A percentile compares a stretch with the other conserved stretches of the same genome.
Conservation (phyloP, 1,139 yeast genomes). For the Saccharomyces uvarum region DNA sequence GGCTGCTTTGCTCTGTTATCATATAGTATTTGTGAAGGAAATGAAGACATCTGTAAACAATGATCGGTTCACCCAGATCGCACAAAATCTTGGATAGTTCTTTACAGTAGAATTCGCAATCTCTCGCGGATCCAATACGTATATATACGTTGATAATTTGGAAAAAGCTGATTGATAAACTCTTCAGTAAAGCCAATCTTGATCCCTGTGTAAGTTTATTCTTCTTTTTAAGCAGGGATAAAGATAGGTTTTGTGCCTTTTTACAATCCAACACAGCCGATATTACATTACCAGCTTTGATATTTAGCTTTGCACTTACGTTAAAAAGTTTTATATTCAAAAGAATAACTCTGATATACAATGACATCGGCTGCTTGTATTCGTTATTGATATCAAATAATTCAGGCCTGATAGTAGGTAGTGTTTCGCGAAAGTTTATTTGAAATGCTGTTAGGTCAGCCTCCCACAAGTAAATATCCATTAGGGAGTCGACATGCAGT, state of each 20-base stretch:
- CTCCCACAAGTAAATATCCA: conserved; percentile 11
- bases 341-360: conserved; percentile 23
- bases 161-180: conserved; percentile 35
- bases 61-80: conserved; percentile 29
- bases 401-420: conserved; percentile 16
- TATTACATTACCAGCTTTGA: conserved; percentile 15
- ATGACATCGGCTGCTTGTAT: conserved; percentile 14
- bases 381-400: conserved; percentile 24
- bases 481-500: conserved; percentile 6
- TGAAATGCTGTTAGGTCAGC: conserved; percentile 14
- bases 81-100: conserved; percentile 40
- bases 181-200: conserved; percentile 35
- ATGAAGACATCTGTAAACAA: conserved; percentile 23
- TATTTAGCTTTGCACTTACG: conserved; percentile 21
- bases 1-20: conserved; percentile 15
- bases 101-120: conserved; percentile 41
- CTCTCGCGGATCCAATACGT: conserved; percentile 48
- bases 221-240: conserved; percentile 30
- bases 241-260: conserved; percentile 29
- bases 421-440: conserved; percentile 10
- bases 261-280: conserved; percentile 31
- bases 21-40: conserved; percentile 20
- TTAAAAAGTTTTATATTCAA: conserved; percentile 22
- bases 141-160: conserved; percentile 35
- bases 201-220: conserved; percentile 27